These are phyloP conservation scores for Cystobasidiaceae sp. DNA, from an alignment of 1,284 basidiomycete genomes.

Conservation along the genomic window DNA sequence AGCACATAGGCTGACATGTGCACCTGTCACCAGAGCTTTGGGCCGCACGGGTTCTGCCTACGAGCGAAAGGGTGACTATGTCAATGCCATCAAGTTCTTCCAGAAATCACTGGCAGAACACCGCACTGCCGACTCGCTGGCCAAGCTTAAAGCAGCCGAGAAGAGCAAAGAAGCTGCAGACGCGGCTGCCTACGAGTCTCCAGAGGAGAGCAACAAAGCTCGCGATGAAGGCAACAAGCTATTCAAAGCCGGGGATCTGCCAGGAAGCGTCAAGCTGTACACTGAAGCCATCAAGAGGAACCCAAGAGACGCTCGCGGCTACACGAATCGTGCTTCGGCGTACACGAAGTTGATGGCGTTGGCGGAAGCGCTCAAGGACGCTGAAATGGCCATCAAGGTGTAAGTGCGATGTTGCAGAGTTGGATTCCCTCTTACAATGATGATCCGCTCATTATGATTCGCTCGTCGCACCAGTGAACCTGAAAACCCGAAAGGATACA, in stretches of 20 bases:
- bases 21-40: conserved; percentile 58
- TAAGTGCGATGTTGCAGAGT: conserved; percentile 70
- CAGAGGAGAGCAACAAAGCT: conserved; percentile 73
- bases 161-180: conserved; percentile 71
- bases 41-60: conserved; percentile 86
- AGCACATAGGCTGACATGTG: too few species aligned
- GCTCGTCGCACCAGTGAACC: conserved; percentile 22
- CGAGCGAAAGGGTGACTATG: conserved; percentile 71
- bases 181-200: conserved; percentile 80
- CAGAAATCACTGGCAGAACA: conserved; percentile 80
- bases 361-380: conserved; percentile 94
- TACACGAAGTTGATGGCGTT: conserved; percentile 93
- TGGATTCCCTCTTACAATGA: neutral
- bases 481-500: conserved; percentile 66
- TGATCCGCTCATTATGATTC: neutral
- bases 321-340: conserved; percentile 94
- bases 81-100: conserved; percentile 75
- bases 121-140: conserved; percentile 86
- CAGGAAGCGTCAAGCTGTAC: conserved; percentile 85
- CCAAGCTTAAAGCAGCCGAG: conserved; percentile 80
- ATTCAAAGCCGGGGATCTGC: conserved; percentile 90
- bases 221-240: conserved; percentile 86
- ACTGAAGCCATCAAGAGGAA: conserved; percentile 95
- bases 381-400: conserved; percentile 84
- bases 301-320: conserved; percentile 81